Conservation (phyloP, 495 filamentous ascomycete species). For the Penicillium flavigenum region DNA sequence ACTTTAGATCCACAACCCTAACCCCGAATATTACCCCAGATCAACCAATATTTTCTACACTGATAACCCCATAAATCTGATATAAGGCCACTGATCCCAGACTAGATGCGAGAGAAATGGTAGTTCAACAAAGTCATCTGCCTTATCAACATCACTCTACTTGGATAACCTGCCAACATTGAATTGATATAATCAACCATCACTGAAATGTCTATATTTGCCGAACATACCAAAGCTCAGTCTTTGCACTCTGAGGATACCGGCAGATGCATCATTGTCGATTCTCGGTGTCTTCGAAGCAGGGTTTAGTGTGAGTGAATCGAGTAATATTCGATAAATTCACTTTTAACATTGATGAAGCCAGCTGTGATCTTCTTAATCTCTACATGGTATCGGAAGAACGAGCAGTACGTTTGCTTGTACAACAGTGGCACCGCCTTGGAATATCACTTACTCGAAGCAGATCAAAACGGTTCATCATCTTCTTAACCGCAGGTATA, state of each 20-base stretch:
- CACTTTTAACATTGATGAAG: neutral
- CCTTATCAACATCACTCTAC: neutral
- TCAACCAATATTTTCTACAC: neutral
- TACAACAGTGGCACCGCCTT: neutral
- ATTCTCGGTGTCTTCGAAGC: slow-evolving; percentile 40
- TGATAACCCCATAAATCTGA: neutral
- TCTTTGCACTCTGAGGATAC: neutral
- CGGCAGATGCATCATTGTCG: neutral
- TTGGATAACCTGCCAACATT: neutral
- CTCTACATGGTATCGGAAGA: slow-evolving; percentile 47
- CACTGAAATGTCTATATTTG: neutral
- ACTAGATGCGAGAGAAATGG: neutral
- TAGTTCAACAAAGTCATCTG: neutral
- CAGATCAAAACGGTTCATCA: slow-evolving; percentile 29
- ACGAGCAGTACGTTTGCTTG: slow-evolving; percentile 32
- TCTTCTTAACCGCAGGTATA: slow-evolving; percentile 46
- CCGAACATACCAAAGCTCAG: neutral
- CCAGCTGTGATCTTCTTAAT: slow-evolving; percentile 45
- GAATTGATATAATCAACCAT: neutral
- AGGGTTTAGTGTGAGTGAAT: slow-evolving; percentile 27
- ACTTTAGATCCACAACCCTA: neutral
- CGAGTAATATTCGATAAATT: neutral
- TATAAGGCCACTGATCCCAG: neutral
- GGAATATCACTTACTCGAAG: neutral
- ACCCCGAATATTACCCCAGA: neutral